Evolutionary conservation across 306 rosid species (phyloP).

Genomic region (Castanea sativa): DNA sequence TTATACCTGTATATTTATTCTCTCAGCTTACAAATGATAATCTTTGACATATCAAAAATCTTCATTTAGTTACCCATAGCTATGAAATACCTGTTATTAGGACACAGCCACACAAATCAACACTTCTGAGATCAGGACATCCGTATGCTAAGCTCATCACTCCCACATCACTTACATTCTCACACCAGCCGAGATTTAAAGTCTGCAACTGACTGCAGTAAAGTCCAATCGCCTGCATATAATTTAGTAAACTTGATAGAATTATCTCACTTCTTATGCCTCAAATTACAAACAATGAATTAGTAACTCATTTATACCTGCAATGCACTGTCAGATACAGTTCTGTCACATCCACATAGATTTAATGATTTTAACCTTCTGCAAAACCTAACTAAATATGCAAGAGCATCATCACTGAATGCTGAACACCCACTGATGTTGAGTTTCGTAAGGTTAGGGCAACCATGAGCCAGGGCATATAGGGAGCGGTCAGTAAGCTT

Average conservation of each 20-base stretch:
- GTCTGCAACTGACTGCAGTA: constrained; percentile 74
- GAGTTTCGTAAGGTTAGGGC: constrained; percentile 64
- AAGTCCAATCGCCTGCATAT: constrained; percentile 74
- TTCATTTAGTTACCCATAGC: neutral
- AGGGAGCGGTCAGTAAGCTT: constrained; percentile 75
- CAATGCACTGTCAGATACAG: constrained; percentile 82
- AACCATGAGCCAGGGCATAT: constrained; percentile 67
- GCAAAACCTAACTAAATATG: constrained; percentile 72
- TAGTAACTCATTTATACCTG: constrained; percentile 44
- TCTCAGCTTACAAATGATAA: neutral
- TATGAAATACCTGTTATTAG: constrained; percentile 70
- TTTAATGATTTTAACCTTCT: constrained; percentile 63
- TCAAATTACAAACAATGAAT: neutral
- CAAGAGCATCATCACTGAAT: constrained; percentile 74
- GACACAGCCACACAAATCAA: constrained; percentile 86
- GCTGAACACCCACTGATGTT: constrained; percentile 85
- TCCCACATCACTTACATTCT: constrained; percentile 73
- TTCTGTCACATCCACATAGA: constrained; percentile 82
- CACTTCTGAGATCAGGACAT: constrained; percentile 81
- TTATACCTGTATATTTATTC: neutral
- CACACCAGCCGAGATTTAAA: constrained; percentile 96
- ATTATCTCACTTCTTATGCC: constrained; percentile 1
- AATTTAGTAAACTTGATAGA: neutral
- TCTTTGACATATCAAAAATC: neutral
- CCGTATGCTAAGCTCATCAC: constrained; percentile 82